Conservation (phyloP, 2,329 filamentous ascomycete species). For the Xylariaceae sp. region DNA sequence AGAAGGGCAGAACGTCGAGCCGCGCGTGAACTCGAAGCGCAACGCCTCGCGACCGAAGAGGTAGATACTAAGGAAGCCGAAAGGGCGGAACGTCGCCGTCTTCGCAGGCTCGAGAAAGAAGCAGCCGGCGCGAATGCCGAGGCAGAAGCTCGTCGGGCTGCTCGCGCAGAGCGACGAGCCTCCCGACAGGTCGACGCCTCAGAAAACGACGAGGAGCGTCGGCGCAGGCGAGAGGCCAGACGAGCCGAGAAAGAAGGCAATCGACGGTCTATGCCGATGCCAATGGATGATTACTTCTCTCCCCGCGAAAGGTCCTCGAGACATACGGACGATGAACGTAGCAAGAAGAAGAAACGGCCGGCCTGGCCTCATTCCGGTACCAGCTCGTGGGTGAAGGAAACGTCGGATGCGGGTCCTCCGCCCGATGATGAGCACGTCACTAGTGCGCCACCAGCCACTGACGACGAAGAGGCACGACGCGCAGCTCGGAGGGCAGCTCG, state of each 20-base stretch:
- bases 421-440: conserved; percentile 39
- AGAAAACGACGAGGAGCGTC: conserved; percentile 52
- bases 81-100: conserved; percentile 38
- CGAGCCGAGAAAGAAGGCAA: conserved; percentile 40
- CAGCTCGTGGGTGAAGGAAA: conserved; percentile 63
- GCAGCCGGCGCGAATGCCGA: conserved; percentile 43
- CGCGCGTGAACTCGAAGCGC: conserved; percentile 46
- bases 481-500: conserved; percentile 47
- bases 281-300: conserved; percentile 44
- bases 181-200: conserved; percentile 40
- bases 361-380: conserved; percentile 62
- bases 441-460: conserved; percentile 35
- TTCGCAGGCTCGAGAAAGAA: conserved; percentile 37
- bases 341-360: conserved; percentile 28
- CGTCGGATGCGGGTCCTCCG: conserved; percentile 58
- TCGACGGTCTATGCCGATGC: conserved; percentile 38
- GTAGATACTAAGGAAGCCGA: conserved; percentile 36
- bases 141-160: conserved; percentile 43
- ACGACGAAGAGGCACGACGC: conserved; percentile 48
- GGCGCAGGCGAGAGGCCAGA: conserved; percentile 50
- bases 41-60: conserved; percentile 47
- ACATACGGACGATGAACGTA: conserved; percentile 32
- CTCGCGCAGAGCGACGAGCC: conserved; percentile 46
- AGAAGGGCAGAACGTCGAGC: conserved; percentile 52
- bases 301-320: conserved; percentile 35